Base-by-base conservation (phyloP, 2,329 filamentous ascomycete genomes). In the Hypoxylon sp. region DNA sequence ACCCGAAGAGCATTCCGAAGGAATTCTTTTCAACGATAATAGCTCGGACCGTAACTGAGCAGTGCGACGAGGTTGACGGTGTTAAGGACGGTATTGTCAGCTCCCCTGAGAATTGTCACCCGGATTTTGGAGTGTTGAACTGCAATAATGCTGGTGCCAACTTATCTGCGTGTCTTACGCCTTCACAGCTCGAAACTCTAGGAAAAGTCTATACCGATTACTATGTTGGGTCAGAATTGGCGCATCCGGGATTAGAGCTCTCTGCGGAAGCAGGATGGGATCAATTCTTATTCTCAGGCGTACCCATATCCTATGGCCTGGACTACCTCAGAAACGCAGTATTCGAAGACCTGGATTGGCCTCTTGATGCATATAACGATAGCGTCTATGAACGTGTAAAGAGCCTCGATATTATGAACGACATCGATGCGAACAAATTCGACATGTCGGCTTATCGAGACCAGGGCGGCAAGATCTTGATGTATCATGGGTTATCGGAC, bases 401-500 rank as follows among this genome's bases (percentile, higher is more conserved):
- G 9, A 81, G 81, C 24, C 78, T 84, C n/a, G 76, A 79, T 13
- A 29, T 54, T 9, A 66, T 69, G 6, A 35, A 63, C 9, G 24
- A 47, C 2, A 56, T 64, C 5, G 55, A 74, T 24, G 68, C 72
- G 1, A 37, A 61, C 6, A 31, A 66, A 17, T 70, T 83, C 78
- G 64, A 81, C 78, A 79, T 79, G 50, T 77, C 75, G 73, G 75
- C 68, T 42, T 78, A 80, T 55, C 70, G 77, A 44, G 73, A 79
- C 4, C 75, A 76, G 2, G 82, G 83, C 37, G 79, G 78, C 13
- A 86, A 85, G 74, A 74, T 85, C 37, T 69, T 85, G 33, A 81
- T 81, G 58, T 83, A 81, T 67, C 83, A 84, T 63, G 83, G 84
- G 17, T 74, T 77, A 22, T 78, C 79, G 42, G 84, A 85, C 67